Base-by-base conservation (phyloP, 345 rosid genomes). In the Orychophragmus violaceus region DNA sequence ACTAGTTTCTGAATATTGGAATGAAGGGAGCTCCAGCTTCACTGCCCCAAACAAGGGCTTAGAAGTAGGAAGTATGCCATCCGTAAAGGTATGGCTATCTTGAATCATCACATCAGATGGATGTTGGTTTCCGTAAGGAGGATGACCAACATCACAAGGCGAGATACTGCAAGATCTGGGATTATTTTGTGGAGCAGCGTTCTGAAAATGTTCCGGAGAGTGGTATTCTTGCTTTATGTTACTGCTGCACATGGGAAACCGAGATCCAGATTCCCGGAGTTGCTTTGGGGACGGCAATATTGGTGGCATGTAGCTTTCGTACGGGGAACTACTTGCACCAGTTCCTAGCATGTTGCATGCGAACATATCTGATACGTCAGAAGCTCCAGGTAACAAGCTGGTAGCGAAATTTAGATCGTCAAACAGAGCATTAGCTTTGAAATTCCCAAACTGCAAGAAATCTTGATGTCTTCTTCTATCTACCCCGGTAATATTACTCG, bases 21-120 rank as follows among this genome's bases (percentile, higher is more conserved):
- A 92, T 88, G 99, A 94, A 94, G 97, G 97, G 99, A 94, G 97
- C 97, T 94, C 99, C 90, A 81, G 81, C 99, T 94, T 91, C 97
- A 87, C 75, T 72, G 91, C 84, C 91, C 77, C 91, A 12, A 79
- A 71, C 21, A 48, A 36, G 72, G 93, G 86, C 88, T 77, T 87
- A 62, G 95, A 94, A 94, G 97, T 76, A 81, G 89, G 81, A 88
- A 84, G 80, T 76, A 79, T 74, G 87, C 94, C 94, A 85, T 85
- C 83, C 77, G 83, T 76, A 78, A 83, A 79, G 91, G 90, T 72
- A 78, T 87, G 96, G 91, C 91, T 53, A 72, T 87, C 83, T 65
- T 78, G 84, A 80, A 81, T 72, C 64, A 75, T 80, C 55, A 72
- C 82, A 66, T 83, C 82, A 70, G 83, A 79, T 60, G 80, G 63